Evolutionary conservation across 345 rosid genomes (phyloP), one percentile per base, ranked within the genome.

Genomic region (Turritis glabra): DNA sequence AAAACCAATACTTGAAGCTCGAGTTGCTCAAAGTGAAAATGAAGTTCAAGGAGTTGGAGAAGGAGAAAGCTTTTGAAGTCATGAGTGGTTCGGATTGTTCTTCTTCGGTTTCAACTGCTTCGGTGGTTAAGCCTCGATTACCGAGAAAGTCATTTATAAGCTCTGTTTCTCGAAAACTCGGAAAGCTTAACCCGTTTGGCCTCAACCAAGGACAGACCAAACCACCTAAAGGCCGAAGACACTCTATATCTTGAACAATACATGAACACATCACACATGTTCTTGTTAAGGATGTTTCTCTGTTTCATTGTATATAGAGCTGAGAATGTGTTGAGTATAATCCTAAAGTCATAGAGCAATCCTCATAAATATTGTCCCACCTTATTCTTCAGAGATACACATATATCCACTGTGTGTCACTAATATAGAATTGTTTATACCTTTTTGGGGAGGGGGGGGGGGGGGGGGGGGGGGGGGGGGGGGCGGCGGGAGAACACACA

Each of bases 11-110:
- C 80, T 77, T 94, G 82, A 91, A 91, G 79, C 68, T 87, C 17
- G 93, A 94, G 84, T 71, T 94, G 27, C 72, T 82, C 60, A 88
- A 87, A 74, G 77, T 94, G 90, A 91, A 93, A 73, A 85, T 88
- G 96, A 86, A 72, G 78, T 8, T 89, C 73, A 84, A 86, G 54
- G 94, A 93, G 50, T 54, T 85, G 2, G 91, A 88, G 41, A 84
- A 54, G 27, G 61, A 64, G 51, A 71, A 64, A 46, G 18, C 5
- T 54, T 50, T 59, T 48, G 77, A 57, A 26, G 46, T 65, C n/a
- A 66, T 12, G 54, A 77, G 62, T 57, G 37, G 44, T 77, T 54
- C 54, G 5, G 61, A 58, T 56, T 26, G 22, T 22, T 59, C 77
- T 38, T 25, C 73, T 47, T 19, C 51, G 32, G 67, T 58, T 47